Evolutionary conservation across 129 eudicot species (phyloP).

Genomic region (Flaveria ramosissima): DNA sequence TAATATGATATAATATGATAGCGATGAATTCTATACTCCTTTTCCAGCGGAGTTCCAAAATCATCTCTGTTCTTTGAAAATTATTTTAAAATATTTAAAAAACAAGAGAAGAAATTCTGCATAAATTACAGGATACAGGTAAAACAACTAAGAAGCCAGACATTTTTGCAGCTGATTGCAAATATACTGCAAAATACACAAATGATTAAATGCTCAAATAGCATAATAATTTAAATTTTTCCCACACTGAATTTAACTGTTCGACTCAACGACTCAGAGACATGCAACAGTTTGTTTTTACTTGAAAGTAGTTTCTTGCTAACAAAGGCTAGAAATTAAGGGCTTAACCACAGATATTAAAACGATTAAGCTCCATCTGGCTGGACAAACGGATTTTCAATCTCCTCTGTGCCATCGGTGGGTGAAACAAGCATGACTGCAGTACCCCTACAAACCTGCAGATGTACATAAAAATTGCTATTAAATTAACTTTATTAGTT

Average conservation of each 20-base stretch:
- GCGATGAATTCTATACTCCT: no score
- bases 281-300: not conserved
- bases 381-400: conserved; percentile 90
- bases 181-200: not conserved
- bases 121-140: no score
- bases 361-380: conserved; percentile 81
- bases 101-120: no score
- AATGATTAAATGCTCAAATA: not conserved
- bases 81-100: no score
- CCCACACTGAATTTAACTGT: not conserved
- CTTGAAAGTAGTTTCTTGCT: not conserved
- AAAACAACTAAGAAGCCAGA: no score
- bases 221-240: not conserved
- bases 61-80: no score
- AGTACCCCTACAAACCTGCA: conserved; percentile 71
- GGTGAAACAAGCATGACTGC: conserved; percentile 99
- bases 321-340: not conserved
- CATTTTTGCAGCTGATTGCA: not conserved
- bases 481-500: not conserved
- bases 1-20: no score
- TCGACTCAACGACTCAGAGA: not conserved
- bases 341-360: not conserved
- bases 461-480: no score
- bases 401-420: conserved; percentile 98
- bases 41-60: no score